phyloP scores from a whole-genome alignment of 2,329 filamentous ascomycete genomes.

The Alternaria longipes region DNA sequence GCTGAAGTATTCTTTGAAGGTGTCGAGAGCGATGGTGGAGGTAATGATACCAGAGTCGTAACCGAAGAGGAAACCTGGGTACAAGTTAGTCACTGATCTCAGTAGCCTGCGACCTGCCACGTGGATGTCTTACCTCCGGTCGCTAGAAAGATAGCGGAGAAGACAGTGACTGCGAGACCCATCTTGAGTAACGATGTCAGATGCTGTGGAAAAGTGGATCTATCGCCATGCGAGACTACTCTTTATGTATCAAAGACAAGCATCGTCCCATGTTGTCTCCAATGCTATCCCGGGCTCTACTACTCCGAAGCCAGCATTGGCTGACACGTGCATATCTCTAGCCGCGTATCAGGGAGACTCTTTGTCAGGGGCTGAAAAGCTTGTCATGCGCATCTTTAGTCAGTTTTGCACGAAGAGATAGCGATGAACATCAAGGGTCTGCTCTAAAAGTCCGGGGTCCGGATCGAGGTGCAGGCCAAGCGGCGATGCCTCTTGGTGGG shows the following conservation, averaged over 20 bases:
- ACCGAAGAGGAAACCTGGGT: conserved; percentile 35
- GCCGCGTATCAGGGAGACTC: background rate
- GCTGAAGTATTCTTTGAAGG: conserved; percentile 43
- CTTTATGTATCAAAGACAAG: no score
- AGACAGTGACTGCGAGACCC: conserved; percentile 28
- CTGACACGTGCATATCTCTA: background rate
- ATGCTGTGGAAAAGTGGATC: conserved; percentile 6
- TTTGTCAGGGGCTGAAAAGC: background rate
- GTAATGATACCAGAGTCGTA: conserved; percentile 49
- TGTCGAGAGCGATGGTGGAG: conserved; percentile 40
- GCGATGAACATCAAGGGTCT: background rate
- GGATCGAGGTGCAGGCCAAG: background rate
- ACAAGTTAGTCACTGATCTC: background rate
- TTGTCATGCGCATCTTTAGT: no score
- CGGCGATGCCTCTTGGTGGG: background rate
- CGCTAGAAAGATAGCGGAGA: conserved; percentile 30
- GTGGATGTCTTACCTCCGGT: conserved; percentile 19
- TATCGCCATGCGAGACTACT: background rate
- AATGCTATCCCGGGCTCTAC: background rate
- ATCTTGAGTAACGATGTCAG: conserved; percentile 17
- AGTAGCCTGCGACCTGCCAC: background rate
- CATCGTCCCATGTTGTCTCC: background rate
- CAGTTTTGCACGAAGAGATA: no score
- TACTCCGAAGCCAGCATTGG: background rate
- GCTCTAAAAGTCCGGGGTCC: background rate